phyloP scores from a whole-genome alignment of 139 green algal genomes.

The Chlorella sorokiniana region DNA sequence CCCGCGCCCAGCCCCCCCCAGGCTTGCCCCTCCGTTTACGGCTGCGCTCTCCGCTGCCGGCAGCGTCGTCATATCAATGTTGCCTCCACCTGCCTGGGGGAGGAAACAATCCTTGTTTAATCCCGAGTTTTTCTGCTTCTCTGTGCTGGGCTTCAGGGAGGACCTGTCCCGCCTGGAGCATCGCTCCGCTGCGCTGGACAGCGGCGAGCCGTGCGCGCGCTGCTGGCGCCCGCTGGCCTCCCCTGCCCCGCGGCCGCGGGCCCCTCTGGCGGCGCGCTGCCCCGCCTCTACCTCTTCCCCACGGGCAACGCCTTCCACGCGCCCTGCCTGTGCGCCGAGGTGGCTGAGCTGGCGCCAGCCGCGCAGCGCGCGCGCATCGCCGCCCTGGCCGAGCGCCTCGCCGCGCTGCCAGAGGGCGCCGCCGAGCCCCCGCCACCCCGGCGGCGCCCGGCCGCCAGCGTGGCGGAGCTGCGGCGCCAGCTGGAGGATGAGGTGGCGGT shows the following conservation, averaged over 20 bases:
- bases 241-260: slow-evolving; percentile 41
- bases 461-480: slow-evolving; percentile 42
- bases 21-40: too few relatives aligned
- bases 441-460: slow-evolving; percentile 1
- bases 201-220: slow-evolving; percentile 56
- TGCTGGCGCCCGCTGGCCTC: slow-evolving; percentile 61
- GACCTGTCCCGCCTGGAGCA: slow-evolving; percentile 57
- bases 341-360: slow-evolving; percentile 31
- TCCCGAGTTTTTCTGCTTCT: neutral
- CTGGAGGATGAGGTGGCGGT: slow-evolving; percentile 59
- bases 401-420: neutral
- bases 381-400: slow-evolving; percentile 24
- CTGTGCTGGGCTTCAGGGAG: slow-evolving; percentile 20
- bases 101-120: too few relatives aligned
- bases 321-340: slow-evolving; percentile 64
- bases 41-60: too few relatives aligned
- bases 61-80: too few relatives aligned
- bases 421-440: neutral
- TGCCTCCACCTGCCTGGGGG: too few relatives aligned
- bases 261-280: slow-evolving; percentile 61
- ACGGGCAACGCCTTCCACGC: slow-evolving; percentile 74
- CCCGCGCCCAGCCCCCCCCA: too few relatives aligned
- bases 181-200: slow-evolving; percentile 60
- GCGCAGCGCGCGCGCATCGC: slow-evolving; percentile 28
- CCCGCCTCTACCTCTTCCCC: slow-evolving; percentile 80